Base-by-base conservation (phyloP, 495 filamentous ascomycete genomes). In the Penicillium manginii region DNA sequence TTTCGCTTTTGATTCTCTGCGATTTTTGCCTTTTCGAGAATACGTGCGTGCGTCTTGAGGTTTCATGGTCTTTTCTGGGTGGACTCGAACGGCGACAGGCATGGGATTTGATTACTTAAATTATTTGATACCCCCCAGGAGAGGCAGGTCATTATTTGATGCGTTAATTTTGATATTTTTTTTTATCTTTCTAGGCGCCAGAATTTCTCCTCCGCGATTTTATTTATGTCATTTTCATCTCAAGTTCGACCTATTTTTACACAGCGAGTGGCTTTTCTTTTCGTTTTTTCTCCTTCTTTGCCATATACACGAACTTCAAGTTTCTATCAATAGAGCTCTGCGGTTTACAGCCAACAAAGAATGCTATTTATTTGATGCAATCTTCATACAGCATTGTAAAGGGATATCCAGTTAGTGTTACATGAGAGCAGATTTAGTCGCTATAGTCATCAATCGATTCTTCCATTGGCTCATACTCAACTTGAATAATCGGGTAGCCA, bases 81-180 rank as follows among this genome's bases (percentile, higher is more conserved):
- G 18, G 45, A 22, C 12, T 9, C 21, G 45, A 47, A 47, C 14
- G 45, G 45, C 45, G 45, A 47, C 21, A 21, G 23, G 35, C n/a
- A 19, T 45, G 50, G 54, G 22, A 47, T 47, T 43, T 58, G 15
- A 11, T 55, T 55, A 47, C 43, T 52, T 48, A 29, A 29, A 51
- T 58, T 46, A 40, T 52, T 56, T 58, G 58, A 65, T 65, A 65
- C 62, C 62, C 62, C 62, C 62, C 62, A 52, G 58, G 46, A 29
- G 37, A 31, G 46, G 45, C 19, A 54, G 45, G 45, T 37, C 32
- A 32, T 52, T 58, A 31, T 47, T 47, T 47, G 21, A 26, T 47
- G 45, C 37, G 10, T 55, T 55, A 17, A 19, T 39, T 12, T 46
- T n/a, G n/a, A n/a, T n/a, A n/a, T n/a, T n/a, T n/a, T n/a, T n/a